Base-by-base conservation (phyloP, 306 rosid genomes). In the Citrullus mucosospermus region DNA sequence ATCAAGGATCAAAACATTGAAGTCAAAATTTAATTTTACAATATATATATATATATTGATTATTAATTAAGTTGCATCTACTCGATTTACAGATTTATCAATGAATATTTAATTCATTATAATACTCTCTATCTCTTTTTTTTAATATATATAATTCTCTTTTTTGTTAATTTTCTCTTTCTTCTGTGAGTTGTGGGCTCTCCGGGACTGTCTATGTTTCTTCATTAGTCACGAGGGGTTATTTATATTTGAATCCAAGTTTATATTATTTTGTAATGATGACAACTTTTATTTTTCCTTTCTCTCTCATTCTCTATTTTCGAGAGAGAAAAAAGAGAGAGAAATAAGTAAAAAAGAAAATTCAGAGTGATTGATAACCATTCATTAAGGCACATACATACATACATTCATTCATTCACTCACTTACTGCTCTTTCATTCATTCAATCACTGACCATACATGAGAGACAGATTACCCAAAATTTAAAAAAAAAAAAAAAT, bases 201-300 rank as follows among this genome's bases (percentile, higher is more conserved):
- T 80, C 77, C 79, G 82, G 28, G 44, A 22, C 61, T 72, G 83
- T 80, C 75, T 79, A 82, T 84, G 84, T 85, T 81, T 80, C 50
- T 39, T 78, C 85, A 89, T 89, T 85, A 87, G 88, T 88, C 91
- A 87, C 93, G 90, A 91, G 93, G 92, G 9, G n/a, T 44, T n/a
- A 48, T 77, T 79, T 88, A 85, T 87, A 85, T 86, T 86, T 84
- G 88, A 86, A 83, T 81, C 76, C 30, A 89, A 85, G 82, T 67
- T 67, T 44, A 69, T 63, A 85, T 91, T 85, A 88, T 91, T 90
- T 90, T 83, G 71, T 86, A 86, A 93, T 88, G 89, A 93, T 90
- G 89, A 91, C 84, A 87, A 79, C 80, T 81, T 76, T 88, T 88
- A 39, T 54, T 54, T 77, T 36, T 18, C 2, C 15, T 34, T 14